These are phyloP conservation scores for Solanum pimpinellifolium DNA, from an alignment of 257 asterid species.

Conservation along the genomic window DNA sequence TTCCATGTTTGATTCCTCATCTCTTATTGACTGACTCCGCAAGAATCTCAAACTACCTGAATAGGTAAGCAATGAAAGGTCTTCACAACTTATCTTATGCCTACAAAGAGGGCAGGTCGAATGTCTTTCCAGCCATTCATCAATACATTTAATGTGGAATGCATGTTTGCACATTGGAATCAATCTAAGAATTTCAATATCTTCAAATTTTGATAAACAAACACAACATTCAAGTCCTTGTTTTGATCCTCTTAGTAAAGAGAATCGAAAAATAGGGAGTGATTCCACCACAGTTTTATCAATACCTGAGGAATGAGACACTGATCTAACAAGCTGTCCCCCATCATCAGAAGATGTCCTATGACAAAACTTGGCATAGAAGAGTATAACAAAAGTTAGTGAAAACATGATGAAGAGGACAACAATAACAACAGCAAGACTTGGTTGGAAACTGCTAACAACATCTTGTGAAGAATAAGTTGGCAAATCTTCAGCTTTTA, in stretches of 20 bases:
- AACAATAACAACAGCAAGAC: conserved; percentile 60
- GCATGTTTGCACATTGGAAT: conserved; percentile 30
- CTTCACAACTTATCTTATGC: conserved; percentile 13
- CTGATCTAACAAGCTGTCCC: conserved; percentile 15
- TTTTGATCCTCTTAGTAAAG: conserved; percentile 17
- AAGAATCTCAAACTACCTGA: conserved; percentile 23
- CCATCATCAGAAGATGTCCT: conserved; percentile 17
- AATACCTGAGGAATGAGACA: conserved; percentile 13
- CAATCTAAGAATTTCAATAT: conserved; percentile 15
- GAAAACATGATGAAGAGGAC: conserved; percentile 53
- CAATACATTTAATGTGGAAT: conserved; percentile 21
- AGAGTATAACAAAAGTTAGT: conserved; percentile 52
- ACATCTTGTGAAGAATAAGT: conserved; percentile 12
- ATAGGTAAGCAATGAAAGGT: conserved; percentile 8
- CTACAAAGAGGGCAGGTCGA: conserved; percentile 33
- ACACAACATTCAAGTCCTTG: conserved; percentile 26
- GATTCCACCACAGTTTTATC: conserved; percentile 22
- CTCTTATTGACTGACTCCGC: conserved; percentile 7
- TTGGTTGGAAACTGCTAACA: conserved; percentile 45
- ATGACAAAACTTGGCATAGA: conserved; percentile 65
- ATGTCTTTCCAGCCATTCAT: conserved; percentile 26
- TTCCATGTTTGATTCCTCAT: conserved; percentile 13
- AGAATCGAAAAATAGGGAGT: conserved; percentile 24
- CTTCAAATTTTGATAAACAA: conserved; percentile 23
- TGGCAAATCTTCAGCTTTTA: conserved; percentile 5